These are phyloP conservation scores for Aspergillus fructus DNA, from an alignment of 2,329 filamentous ascomycete species.

Conservation along the genomic window DNA sequence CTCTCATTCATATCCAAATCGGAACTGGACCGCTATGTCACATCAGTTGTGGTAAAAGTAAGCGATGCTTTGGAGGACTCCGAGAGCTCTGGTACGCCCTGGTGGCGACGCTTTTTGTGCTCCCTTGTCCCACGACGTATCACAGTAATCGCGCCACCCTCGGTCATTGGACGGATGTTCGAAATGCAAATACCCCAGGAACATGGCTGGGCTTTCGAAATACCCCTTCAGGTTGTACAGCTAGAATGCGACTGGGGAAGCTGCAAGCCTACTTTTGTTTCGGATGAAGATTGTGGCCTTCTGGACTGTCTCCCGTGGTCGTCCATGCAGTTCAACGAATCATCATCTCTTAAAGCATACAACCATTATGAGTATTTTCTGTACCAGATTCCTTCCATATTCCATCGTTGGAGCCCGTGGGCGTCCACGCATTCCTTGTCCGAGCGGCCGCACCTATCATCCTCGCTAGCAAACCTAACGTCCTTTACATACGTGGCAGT, in stretches of 20 bases:
- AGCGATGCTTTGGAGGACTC: conserved; percentile 41
- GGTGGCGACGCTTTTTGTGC: conserved; percentile 59
- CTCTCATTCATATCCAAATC: conserved; percentile 38
- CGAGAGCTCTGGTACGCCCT: conserved; percentile 32
- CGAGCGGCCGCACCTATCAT: conserved; percentile 35
- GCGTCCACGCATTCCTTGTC: conserved; percentile 26
- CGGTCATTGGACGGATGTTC: conserved; percentile 61
- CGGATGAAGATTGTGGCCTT: conserved; percentile 37
- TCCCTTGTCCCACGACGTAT: conserved; percentile 55
- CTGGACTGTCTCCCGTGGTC: conserved; percentile 65
- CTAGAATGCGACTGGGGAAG: conserved; percentile 31
- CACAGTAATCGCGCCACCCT: conserved; percentile 61
- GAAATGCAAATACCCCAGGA: conserved; percentile 57
- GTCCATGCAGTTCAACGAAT: conserved; percentile 69
- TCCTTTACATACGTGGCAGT: conserved; percentile 62
- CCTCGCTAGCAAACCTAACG: conserved; percentile 44
- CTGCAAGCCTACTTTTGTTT: conserved; percentile 26
- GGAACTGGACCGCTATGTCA: conserved; percentile 40
- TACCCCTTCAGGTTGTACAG: conserved; percentile 61
- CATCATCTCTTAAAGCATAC: conserved; percentile 70
- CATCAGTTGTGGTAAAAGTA: conserved; percentile 49
- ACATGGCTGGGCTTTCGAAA: conserved; percentile 64
- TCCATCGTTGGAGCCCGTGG: conserved; percentile 47
- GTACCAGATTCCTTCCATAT: conserved; percentile 61
- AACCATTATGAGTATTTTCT: conserved; percentile 70